A percentile compares a stretch with the other conserved stretches of the same genome.
phyloP scores from a whole-genome alignment of 1,139 yeast species.

The Taiozyma sp. region DNA sequence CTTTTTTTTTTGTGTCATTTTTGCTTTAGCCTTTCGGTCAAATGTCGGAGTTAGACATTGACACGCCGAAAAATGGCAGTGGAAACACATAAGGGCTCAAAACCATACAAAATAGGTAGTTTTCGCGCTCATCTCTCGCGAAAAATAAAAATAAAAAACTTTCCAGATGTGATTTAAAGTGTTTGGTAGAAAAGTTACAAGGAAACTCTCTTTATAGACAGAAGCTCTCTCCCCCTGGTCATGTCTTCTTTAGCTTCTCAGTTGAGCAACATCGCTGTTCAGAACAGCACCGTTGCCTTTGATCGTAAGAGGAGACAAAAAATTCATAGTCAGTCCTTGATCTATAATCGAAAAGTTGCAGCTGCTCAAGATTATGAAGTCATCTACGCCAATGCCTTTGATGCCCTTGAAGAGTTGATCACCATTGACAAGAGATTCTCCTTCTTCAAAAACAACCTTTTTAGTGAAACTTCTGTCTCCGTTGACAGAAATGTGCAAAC shows the following conservation, averaged over 20 bases:
- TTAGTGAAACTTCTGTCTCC: constrained; percentile 72
- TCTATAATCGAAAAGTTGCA: constrained; percentile 84
- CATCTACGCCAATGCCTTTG: constrained; percentile 66
- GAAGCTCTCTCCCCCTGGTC: background rate
- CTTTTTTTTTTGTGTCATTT: background rate
- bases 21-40: background rate
- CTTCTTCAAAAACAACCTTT: constrained; percentile 65
- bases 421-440: constrained; percentile 70
- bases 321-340: constrained; percentile 81
- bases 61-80: background rate
- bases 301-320: constrained; percentile 86
- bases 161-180: background rate
- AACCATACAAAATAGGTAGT: background rate
- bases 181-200: too few relatives aligned
- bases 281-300: constrained; percentile 68
- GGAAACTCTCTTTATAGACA: too few relatives aligned
- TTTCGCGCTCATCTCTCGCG: background rate
- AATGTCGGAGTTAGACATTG: background rate
- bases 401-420: constrained; percentile 72
- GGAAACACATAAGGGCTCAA: background rate
- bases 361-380: constrained; percentile 90
- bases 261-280: constrained; percentile 65
- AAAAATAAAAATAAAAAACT: background rate
- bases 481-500: constrained; percentile 82
- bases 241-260: constrained; percentile 62